These are phyloP conservation scores for Cystobasidium slooffiae DNA, from an alignment of 1,284 basidiomycete genomes.

Conservation along the genomic window DNA sequence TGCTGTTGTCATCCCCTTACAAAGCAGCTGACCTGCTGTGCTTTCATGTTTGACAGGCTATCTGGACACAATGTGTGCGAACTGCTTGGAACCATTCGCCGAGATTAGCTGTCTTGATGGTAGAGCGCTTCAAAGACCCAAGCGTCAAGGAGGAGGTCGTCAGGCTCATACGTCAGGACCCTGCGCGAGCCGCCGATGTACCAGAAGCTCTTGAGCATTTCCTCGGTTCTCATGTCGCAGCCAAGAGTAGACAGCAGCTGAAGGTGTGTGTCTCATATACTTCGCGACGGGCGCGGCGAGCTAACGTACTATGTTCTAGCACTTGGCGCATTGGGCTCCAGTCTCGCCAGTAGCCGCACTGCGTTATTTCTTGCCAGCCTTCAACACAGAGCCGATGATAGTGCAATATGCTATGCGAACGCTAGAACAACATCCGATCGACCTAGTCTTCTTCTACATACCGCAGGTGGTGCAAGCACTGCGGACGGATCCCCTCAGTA, in stretches of 20 bases:
- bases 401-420: constrained; percentile 97
- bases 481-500: constrained; percentile 82
- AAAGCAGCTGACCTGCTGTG: too few relatives aligned
- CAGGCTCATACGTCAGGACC: constrained; percentile 73
- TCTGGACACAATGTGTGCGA: constrained; percentile 70
- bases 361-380: constrained; percentile 83
- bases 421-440: constrained; percentile 90
- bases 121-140: constrained; percentile 79
- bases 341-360: constrained; percentile 85
- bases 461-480: constrained; percentile 98
- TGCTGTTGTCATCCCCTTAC: background rate
- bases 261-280: constrained; percentile 63
- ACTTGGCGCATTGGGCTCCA: constrained; percentile 84
- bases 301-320: constrained; percentile 60
- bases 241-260: constrained; percentile 67
- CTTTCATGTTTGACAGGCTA: constrained; percentile 61
- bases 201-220: constrained; percentile 81
- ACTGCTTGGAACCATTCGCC: constrained; percentile 84
- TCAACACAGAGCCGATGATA: constrained; percentile 79
- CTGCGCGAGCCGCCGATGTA: constrained; percentile 71
- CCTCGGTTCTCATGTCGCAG: constrained; percentile 72
- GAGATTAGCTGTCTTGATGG: constrained; percentile 77
- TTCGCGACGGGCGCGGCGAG: background rate
- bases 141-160: constrained; percentile 71
- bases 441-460: constrained; percentile 97